Percentiles rank a stretch among this genome's conserved stretches.
These are phyloP conservation scores for Cystoisospora suis DNA, from an alignment of 169 alveolate species.

Conservation along the genomic window DNA sequence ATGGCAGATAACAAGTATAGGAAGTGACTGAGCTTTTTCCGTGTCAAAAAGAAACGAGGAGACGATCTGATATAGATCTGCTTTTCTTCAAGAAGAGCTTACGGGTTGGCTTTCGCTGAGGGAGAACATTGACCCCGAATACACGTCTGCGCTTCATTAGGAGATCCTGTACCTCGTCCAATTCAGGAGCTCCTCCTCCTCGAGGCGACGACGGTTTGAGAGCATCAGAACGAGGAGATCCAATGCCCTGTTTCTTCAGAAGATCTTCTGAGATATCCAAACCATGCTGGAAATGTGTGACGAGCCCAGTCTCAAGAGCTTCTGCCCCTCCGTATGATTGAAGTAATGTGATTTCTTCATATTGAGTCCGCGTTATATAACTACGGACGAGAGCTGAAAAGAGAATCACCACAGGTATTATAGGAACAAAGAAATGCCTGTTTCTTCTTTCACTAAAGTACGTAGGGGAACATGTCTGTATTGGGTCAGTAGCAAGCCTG, in stretches of 20 bases:
- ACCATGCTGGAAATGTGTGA: slow-evolving; percentile 1
- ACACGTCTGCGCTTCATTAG: neutral
- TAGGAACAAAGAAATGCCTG: neutral
- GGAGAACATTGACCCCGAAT: slow-evolving; percentile 44
- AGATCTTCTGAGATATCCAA: neutral
- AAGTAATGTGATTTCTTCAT: neutral
- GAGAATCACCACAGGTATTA: neutral
- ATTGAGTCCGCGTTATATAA: neutral
- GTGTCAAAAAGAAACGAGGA: no score
- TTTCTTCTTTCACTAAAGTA: neutral
- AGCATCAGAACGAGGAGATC: neutral
- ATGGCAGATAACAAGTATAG: no score
- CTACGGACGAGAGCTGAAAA: slow-evolving; percentile 10
- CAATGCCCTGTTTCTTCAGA: no score
- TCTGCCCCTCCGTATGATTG: neutral
- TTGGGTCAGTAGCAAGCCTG: no score
- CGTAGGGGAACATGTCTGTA: neutral
- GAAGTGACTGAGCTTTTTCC: no score
- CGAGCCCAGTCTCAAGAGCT: slow-evolving; percentile 5
- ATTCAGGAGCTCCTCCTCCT: neutral
- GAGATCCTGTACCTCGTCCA: neutral
- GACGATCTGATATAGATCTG: no score
- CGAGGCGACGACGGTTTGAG: slow-evolving; percentile 15
- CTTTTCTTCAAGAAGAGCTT: no score
- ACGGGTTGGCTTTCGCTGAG: slow-evolving; percentile 51